These are phyloP conservation scores for Lentinula detonsa DNA, from an alignment of 768 basidiomycete genomes.

Conservation along the genomic window DNA sequence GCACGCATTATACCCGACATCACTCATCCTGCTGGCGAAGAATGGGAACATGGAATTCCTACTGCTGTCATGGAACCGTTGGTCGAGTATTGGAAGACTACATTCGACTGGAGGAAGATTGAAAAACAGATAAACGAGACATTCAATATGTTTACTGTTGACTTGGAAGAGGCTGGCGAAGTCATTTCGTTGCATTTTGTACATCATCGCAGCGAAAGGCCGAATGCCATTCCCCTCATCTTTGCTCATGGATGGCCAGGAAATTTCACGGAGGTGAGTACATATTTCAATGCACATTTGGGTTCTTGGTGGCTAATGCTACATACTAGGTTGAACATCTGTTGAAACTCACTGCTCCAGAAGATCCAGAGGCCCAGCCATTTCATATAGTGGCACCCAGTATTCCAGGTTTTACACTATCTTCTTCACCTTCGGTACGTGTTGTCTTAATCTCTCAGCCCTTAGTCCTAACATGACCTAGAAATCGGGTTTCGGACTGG, in stretches of 20 bases:
- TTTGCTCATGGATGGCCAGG: slow-evolving; percentile 51
- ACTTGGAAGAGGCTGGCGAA: slow-evolving; percentile 39
- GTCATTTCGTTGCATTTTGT: slow-evolving; percentile 47
- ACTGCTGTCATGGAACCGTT: slow-evolving; percentile 33
- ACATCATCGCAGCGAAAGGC: slow-evolving; percentile 34
- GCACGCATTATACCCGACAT: slow-evolving; percentile 38
- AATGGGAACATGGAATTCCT: slow-evolving; percentile 45
- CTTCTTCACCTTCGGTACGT: slow-evolving; percentile 22
- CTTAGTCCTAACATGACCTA: neutral
- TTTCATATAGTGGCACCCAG: slow-evolving; percentile 27
- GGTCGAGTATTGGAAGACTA: slow-evolving; percentile 36
- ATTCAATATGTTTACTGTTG: slow-evolving; percentile 44
- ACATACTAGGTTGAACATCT: slow-evolving; percentile 20
- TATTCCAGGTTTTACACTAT: slow-evolving; percentile 27
- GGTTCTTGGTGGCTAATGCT: neutral
- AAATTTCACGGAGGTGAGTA: slow-evolving; percentile 26
- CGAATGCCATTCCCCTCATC: slow-evolving; percentile 43
- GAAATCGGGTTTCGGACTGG: slow-evolving; percentile 20
- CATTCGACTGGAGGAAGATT: slow-evolving; percentile 43
- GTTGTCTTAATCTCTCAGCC: neutral
- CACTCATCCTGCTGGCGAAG: slow-evolving; percentile 32
- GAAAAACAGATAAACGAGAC: slow-evolving; percentile 43
- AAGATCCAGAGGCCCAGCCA: slow-evolving; percentile 21
- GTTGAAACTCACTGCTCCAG: slow-evolving; percentile 21
- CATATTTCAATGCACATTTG: neutral